phyloP scores from a whole-genome alignment of 2,329 filamentous ascomycete genomes.

The Neonectria punicea region DNA sequence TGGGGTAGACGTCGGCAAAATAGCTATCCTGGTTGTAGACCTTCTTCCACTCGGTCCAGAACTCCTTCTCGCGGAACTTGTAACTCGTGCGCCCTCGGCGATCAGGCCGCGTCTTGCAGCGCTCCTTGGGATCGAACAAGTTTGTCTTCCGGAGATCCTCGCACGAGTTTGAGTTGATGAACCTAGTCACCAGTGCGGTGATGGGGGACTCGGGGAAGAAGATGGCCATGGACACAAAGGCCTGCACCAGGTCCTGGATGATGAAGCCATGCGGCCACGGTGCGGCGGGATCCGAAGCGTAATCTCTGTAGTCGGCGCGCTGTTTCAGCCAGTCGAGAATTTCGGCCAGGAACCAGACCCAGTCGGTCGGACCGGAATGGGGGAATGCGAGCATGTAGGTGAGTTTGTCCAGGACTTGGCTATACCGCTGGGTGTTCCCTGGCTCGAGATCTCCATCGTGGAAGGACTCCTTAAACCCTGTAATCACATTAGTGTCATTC shows the following conservation, averaged over 20 bases:
- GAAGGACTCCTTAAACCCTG: slow-evolving; percentile 42
- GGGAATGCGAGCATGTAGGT: slow-evolving; percentile 24
- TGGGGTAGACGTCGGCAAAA: slow-evolving; percentile 37
- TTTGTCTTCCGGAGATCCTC: slow-evolving; percentile 29
- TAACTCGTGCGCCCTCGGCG: slow-evolving; percentile 38
- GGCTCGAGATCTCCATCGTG: slow-evolving; percentile 43
- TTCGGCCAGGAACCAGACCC: slow-evolving; percentile 38
- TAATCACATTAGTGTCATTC: neutral
- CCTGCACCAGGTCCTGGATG: slow-evolving; percentile 38
- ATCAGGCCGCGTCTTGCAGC: slow-evolving; percentile 36
- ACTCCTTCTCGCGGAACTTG: slow-evolving; percentile 33
- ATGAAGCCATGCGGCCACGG: slow-evolving; percentile 44
- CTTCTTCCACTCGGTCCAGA: slow-evolving; percentile 39
- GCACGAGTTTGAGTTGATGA: slow-evolving; percentile 30
- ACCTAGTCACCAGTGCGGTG: slow-evolving; percentile 27
- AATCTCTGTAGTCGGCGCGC: slow-evolving; percentile 30
- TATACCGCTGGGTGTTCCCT: slow-evolving; percentile 32
- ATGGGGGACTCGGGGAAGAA: slow-evolving; percentile 38
- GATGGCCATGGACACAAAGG: slow-evolving; percentile 40
- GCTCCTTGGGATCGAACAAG: slow-evolving; percentile 36
- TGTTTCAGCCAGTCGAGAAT: slow-evolving; percentile 39
- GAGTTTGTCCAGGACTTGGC: slow-evolving; percentile 32
- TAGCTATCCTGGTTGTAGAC: slow-evolving; percentile 22
- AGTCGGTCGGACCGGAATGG: slow-evolving; percentile 31
- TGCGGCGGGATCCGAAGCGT: slow-evolving; percentile 20